Evolutionary conservation across 805 yeast genomes (phyloP), one percentile per base, ranked within the genome.

Genomic region (Saccharomycopsis sp.): DNA sequence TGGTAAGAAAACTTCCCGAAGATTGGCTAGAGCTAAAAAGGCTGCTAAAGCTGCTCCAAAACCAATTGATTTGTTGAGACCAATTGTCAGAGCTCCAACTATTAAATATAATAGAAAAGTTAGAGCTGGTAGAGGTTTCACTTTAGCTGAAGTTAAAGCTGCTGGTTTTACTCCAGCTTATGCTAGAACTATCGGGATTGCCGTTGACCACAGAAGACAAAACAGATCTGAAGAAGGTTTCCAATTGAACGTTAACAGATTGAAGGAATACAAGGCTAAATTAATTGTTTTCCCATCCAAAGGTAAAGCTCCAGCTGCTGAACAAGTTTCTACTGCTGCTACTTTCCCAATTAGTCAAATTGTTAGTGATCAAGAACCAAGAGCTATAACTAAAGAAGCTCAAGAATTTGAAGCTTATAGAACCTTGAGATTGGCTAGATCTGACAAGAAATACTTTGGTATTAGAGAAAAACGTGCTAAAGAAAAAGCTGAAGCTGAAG

Each of bases 161-260:
- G 97, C 86, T 68, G 96, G 96, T 66, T 79, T 86, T 65, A 72
- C 89, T 63, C 73, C 88, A 59, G 85, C 88, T 72, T 87, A 86
- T 76, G 98, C 98, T 68, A 88, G 95, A 83, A 84, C 97, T 66
- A 72, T 93, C 63, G 98, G 98, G 73, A 86, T 93, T 65, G 87
- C 98, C 62, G 97, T 90, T 66, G 98, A 93, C 79, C 95, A 86
- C 90, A 90, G 98, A 81, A 89, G 98, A 77, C 90, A 83, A 70
- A 93, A 93, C 95, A 89, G 86, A 79, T 81, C 89, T 63, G 85
- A 85, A 63, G 98, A 89, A 78, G 88, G 85, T 66, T 86, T 88
- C 62, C 93, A 90, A 68, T 74, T 78, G 61, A 93, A 93, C 76
- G 97, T 93, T 65, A 85, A 80, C 70, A 87, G 98, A 81, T 83